Evolutionary conservation across 306 rosid genomes (phyloP), one percentile per base, ranked within the genome.

Genomic region (Citrullus amarus): DNA sequence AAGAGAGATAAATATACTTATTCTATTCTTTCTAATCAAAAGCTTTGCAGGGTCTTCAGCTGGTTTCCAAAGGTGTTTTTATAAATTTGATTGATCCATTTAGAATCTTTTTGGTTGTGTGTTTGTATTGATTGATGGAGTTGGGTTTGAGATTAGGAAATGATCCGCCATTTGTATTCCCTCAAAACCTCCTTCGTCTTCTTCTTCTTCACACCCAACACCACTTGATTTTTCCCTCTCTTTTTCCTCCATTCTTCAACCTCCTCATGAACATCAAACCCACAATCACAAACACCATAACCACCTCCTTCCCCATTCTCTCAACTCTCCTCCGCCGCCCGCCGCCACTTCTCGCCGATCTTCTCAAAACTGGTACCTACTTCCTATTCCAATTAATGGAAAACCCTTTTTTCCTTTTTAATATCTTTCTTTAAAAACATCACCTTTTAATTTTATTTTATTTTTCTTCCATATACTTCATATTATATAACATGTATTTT

Each of bases 81-180:
- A 9, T 44, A 44, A 44, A 53, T 63, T 63, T 63, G 70, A 63
- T 2, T 63, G 70, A 63, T 63, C 70, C 22, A 14, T 30, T 36
- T 6, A 28, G 41, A 30, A 61, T 30, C 16, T 25, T 59, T 36
- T 36, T 5, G 6, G 6, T 36, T 36, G 5, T 36, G 6, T 36
- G 6, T 36, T 4, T 36, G 39, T 5, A 5, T 36, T 36, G 39
- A 25, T 34, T 36, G 39, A 50, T 53, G 57, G 79, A 75, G 58
- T 28, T 75, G 5, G 79, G 36, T 5, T 75, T 75, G 66, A 75
- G 79, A 7, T 48, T 75, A 13, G 79, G 79, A 56, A 28, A 55
- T 75, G 18, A 5, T 36, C 17, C 78, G n/a, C 53, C 74, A 39
- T 41, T 68, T 67, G 51, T 30, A 28, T 65, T 32, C 3, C 6